Evolutionary conservation across 2,329 filamentous ascomycete species (phyloP), one percentile per base, ranked within the genome.

Genomic region (Xylariomycetidae sp.): DNA sequence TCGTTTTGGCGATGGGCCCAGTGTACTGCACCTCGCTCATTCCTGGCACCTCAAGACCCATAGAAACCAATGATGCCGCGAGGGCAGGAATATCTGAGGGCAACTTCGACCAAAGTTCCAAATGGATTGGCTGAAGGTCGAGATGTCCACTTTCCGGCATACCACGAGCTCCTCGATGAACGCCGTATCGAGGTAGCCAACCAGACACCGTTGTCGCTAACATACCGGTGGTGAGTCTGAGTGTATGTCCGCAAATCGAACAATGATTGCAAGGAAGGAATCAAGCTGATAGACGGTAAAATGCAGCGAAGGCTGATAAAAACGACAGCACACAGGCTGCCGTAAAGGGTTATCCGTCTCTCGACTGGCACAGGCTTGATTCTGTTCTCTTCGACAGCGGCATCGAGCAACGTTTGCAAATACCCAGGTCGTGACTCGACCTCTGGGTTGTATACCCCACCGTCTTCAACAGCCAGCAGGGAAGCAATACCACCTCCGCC

Each of bases 291-390:
- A 55, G 50, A 79, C 75, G 76, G 74, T 19, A 80, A 49, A 6
- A 77, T 62, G 47, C 72, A 77, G 27, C 73, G 61, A 36, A 75
- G 66, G 38, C 74, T 67, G 14, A 71, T 74, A 48, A 78, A 76
- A 63, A 77, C 79, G 16, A 80, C 61, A 4, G 74, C 77, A 48
- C 80, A 80, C 28, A 80, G 61, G 40, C 74, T 72, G 53, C 63
- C 63, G 43, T 72, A 72, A 22, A 64, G 61, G 7, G 61, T 74
- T 2, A 66, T 77, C 26, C 76, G 63, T 40, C 73, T 59, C 34
- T 74, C 67, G 15, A 67, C 40, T 1, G 74, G 70, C 15, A 81
- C 71, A 1, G 77, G 77, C 36, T 64, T 66, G 46, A 77, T 66
- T 4, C 77, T 77, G 39, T 71, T 70, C 39, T 70, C 63, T 43